Base-by-base conservation (phyloP, 768 basidiomycete genomes). In the Tricholoma terreum region DNA sequence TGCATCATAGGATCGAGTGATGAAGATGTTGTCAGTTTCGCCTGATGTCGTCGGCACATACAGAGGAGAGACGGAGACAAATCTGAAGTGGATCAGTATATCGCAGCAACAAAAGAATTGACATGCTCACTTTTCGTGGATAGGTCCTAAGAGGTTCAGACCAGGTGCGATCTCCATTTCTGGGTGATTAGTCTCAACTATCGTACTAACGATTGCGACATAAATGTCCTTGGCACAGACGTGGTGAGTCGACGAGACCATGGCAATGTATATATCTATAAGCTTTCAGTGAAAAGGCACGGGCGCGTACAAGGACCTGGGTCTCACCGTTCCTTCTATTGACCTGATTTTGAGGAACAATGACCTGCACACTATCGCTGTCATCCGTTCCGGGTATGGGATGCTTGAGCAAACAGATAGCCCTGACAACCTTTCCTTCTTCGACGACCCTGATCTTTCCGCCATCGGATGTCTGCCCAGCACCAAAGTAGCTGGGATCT, bases 341-440 rank as follows among this genome's bases (percentile, higher is more conserved):
- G 62, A 99, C 94, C 75, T 99, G 97, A 74, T 98, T 98, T 75
- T 98, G 97, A 38, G 97, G 97, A 60, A 99, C 96, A 72, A 99
- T 94, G 67, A 99, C 94, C 74, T 99, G 97, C 36, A 87, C 87
- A 65, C 91, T 94, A 76, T 99, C 97, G 46, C 88, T 79, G 68
- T 98, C 90, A 19, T 98, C 96, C 40, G 97, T 98, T 50, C 92
- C 94, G 49, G 97, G 97, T 61, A 99, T 96, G 46, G 95, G 94
- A 74, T 98, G 97, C 77, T 96, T 96, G 72, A 99, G 80, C 75
- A 99, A 81, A 78, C 97, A 98, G 69, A 99, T 99, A 4, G 96
- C 97, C 52, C 97, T 81, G 65, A 99, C 83, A 63, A 98, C 97
- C 75, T 90, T 95, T 63, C 90, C 90, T 61, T 94, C 90, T 74